Percentiles rank a stretch among this genome's conserved stretches.
phyloP scores from a whole-genome alignment of 805 yeast genomes.

The Candida coleopterorum region DNA sequence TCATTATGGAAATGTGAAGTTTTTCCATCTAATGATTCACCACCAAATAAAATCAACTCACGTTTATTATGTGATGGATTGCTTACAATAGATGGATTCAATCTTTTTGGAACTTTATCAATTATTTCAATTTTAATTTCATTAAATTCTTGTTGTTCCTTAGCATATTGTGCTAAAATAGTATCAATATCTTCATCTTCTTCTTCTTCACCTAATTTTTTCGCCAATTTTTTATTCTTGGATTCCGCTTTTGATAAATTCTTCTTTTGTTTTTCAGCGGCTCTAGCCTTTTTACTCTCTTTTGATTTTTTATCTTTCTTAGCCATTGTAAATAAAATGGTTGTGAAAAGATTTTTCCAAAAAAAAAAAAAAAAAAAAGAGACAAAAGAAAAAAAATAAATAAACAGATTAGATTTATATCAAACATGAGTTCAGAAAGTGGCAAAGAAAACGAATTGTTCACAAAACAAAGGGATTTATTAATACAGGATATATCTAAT shows the following conservation, averaged over 20 bases:
- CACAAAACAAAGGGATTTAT: constrained; percentile 54
- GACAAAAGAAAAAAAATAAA: neutral
- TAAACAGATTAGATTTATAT: neutral
- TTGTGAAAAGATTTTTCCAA: constrained; percentile 2
- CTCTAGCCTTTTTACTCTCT: constrained; percentile 86
- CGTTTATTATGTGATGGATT: constrained; percentile 70
- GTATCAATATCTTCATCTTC: constrained; percentile 86
- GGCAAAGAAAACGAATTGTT: constrained; percentile 20
- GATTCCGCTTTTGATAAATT: constrained; percentile 65
- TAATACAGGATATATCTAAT: constrained; percentile 52
- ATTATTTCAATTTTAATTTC: constrained; percentile 60
- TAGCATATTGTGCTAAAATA: constrained; percentile 68
- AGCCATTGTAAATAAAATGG: constrained; percentile 53
- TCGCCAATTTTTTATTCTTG: constrained; percentile 70
- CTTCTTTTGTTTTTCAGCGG: constrained; percentile 79
- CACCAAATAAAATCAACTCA: constrained; percentile 86
- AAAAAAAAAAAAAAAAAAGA: constrained; percentile 1
- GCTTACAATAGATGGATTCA: constrained; percentile 71
- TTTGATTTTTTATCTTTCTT: constrained; percentile 82
- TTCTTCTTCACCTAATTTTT: constrained; percentile 72
- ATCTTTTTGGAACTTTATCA: constrained; percentile 59
- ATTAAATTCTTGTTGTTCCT: constrained; percentile 74
- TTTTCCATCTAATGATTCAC: constrained; percentile 58
- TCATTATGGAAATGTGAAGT: constrained; percentile 77
- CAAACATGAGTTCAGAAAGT: neutral